phyloP scores from a whole-genome alignment of 306 rosid species.

The Vigna trinervia region DNA sequence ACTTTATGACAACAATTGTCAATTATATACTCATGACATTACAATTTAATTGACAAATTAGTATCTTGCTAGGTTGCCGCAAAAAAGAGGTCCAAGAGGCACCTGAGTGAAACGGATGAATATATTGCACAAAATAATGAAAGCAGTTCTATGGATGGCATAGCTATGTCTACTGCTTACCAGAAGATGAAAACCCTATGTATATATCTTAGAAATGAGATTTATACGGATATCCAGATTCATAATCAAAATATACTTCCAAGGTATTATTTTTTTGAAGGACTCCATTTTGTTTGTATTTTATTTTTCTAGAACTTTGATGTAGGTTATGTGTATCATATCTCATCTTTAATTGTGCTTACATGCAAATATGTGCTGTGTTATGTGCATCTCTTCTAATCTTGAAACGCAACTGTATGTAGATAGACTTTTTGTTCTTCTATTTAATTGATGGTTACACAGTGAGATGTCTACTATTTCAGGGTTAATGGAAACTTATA shows the following conservation, averaged over 20 bases:
- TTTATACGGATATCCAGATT: conserved; percentile 83
- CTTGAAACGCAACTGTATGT: not conserved
- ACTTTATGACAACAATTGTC: conserved; percentile 38
- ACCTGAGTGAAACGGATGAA: conserved; percentile 91
- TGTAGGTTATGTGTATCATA: conserved; percentile 2
- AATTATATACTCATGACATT: conserved; percentile 24
- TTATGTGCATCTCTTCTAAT: not conserved
- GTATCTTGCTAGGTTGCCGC: conserved; percentile 78
- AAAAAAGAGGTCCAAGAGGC: conserved; percentile 88
- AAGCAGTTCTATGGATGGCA: conserved; percentile 65
- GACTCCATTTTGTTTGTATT: conserved; percentile 5
- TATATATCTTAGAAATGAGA: conserved; percentile 75
- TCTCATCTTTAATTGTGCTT: conserved; percentile 2
- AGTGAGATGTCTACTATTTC: not conserved
- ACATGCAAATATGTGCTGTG: not conserved
- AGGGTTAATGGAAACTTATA: not conserved
- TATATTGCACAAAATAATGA: conserved; percentile 71
- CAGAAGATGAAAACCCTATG: conserved; percentile 89
- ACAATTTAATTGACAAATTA: conserved; percentile 40
- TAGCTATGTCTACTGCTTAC: conserved; percentile 73
- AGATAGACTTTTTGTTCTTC: not conserved
- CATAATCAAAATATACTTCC: conserved; percentile 94
- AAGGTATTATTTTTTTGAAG: conserved; percentile 62
- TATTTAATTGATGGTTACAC: not conserved
- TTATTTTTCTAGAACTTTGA: conserved; percentile 11